Evolutionary conservation across 768 basidiomycete genomes (phyloP).

Genomic region (Boletus speciosus): DNA sequence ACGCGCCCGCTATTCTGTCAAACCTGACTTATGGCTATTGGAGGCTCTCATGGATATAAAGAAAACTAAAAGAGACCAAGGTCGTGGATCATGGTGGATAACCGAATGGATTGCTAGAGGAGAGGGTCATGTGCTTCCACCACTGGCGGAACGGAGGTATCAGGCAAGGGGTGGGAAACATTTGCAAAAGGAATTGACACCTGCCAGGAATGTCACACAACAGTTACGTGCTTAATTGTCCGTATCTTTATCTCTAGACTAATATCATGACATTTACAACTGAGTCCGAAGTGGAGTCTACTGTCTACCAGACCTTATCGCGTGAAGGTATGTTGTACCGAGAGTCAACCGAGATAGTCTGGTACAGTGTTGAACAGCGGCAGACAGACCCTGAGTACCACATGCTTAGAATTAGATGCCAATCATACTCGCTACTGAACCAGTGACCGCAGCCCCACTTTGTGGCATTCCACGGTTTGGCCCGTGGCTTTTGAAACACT

Average conservation of each 20-base stretch:
- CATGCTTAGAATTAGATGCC: no score
- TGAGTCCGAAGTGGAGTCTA: neutral
- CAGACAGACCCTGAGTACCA: no score
- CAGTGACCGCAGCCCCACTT: no score
- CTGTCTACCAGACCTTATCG: neutral
- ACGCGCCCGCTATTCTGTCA: constrained; percentile 27
- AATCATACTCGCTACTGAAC: no score
- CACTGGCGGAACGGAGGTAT: constrained; percentile 15
- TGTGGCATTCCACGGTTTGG: no score
- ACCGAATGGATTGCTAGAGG: constrained; percentile 25
- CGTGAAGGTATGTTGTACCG: neutral
- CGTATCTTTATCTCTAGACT: constrained; percentile 3
- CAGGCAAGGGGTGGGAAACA: constrained; percentile 7
- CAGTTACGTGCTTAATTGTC: constrained; percentile 5
- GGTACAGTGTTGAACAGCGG: no score
- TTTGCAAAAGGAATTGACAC: neutral
- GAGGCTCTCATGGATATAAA: constrained; percentile 37
- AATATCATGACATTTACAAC: neutral
- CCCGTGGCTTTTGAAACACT: no score
- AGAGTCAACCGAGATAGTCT: constrained; percentile 1
- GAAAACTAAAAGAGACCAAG: constrained; percentile 28
- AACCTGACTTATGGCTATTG: constrained; percentile 37
- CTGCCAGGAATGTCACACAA: neutral
- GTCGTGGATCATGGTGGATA: constrained; percentile 27
- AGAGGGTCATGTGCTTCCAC: constrained; percentile 20